Base-by-base conservation (phyloP, 1,284 basidiomycete species). In the Tilletia walkeri region DNA sequence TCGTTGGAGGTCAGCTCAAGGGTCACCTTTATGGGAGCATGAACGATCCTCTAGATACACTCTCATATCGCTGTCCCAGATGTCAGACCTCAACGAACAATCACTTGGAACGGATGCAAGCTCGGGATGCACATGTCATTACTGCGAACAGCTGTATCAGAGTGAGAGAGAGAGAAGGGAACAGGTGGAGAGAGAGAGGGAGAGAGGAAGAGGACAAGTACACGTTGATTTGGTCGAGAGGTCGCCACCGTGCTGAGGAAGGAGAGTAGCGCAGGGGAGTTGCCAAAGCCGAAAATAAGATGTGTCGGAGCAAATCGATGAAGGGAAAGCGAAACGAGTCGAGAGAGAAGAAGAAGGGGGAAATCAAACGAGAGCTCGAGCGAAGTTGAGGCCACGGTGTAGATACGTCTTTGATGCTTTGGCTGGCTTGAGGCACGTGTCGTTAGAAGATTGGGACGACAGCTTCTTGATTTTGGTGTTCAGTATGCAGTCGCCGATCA, bases 81-180 rank as follows among this genome's bases (percentile, higher is more conserved):
- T 30, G 24, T 30, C 24, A 30, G 1, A 30, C 24, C 24, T 30
- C 24, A 30, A 30, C 2, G 24, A 30, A 30, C 24, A 30, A 30
- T 30, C 1, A 30, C 1, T 30, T 2, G 24, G 24, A 30, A 30
- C 24, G 24, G 2, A 30, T 56, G 30, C 18, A 1, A 20, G 20
- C 7, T 34, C 53, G 2, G 9, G 20, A 20, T 34, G 20, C 53
- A 20, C 53, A 20, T 56, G 9, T 56, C 20, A 34, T 56, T 56
- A 24, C 53, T 56, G 9, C 20, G n/a, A 65, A 36, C 18, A n/a
- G 36, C 61, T 36, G 36, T 30, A 65, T 30, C 20, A 65, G n/a
- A 2, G 38, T 7, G 61, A n/a, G 38, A 39, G 61, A n/a, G 38
- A 39, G 61, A 65, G 61, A 65, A 36, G 61, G n/a, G n/a, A n/a